A percentile compares a stretch with the other conserved stretches of the same genome.
These are phyloP conservation scores for Chalciporus sphaerocephalus DNA, from an alignment of 768 basidiomycete genomes.

Conservation along the genomic window DNA sequence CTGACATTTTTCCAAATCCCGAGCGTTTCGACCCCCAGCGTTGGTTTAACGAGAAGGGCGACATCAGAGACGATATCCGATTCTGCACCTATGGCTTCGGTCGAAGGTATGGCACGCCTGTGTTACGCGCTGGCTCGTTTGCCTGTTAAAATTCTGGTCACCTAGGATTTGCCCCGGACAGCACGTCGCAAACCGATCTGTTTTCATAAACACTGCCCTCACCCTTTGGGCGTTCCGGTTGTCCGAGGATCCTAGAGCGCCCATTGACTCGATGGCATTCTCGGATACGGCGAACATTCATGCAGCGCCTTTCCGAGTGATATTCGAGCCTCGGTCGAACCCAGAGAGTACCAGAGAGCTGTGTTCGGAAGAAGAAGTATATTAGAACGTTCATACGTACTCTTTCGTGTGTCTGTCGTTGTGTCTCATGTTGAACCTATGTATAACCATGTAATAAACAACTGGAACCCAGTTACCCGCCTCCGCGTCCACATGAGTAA, in stretches of 20 bases:
- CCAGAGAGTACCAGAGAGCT: neutral
- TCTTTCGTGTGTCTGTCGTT: too few relatives aligned
- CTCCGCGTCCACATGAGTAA: slow-evolving; percentile 8
- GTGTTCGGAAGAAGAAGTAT: neutral
- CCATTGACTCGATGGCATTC: slow-evolving; percentile 12
- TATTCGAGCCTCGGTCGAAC: neutral
- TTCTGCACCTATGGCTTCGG: slow-evolving; percentile 37
- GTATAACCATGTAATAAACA: too few relatives aligned
- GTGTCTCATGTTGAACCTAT: too few relatives aligned
- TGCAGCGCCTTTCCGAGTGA: neutral
- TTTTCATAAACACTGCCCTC: slow-evolving; percentile 58
- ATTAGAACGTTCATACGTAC: neutral
- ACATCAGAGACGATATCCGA: slow-evolving; percentile 24
- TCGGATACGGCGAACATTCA: neutral
- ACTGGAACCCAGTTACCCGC: too few relatives aligned
- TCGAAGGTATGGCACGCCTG: slow-evolving; percentile 10
- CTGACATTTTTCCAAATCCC: slow-evolving; percentile 49
- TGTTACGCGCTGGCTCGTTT: neutral
- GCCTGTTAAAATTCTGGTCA: neutral
- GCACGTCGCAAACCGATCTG: slow-evolving; percentile 39
- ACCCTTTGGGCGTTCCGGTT: slow-evolving; percentile 58
- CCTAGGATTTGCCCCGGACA: slow-evolving; percentile 54
- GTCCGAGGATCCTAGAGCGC: slow-evolving; percentile 39
- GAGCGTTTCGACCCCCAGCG: slow-evolving; percentile 52
- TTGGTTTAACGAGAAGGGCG: slow-evolving; percentile 37